phyloP scores from a whole-genome alignment of 2,329 filamentous ascomycete genomes.

The Helotiales sp. region DNA sequence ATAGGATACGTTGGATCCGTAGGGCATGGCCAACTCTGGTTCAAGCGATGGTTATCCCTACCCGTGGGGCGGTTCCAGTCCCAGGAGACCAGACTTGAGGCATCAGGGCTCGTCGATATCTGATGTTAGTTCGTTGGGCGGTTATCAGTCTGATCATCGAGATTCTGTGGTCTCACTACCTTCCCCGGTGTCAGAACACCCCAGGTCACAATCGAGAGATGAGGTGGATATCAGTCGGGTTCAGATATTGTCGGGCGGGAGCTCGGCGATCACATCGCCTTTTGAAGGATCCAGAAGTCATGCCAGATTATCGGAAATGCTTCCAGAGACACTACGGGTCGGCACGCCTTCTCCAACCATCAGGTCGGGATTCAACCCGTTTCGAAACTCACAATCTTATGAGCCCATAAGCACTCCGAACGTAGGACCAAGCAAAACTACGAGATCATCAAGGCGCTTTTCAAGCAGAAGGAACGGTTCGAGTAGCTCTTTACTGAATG shows the following conservation, averaged over 20 bases:
- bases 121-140: constrained; percentile 28
- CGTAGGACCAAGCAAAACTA: constrained; percentile 21
- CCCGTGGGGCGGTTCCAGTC: constrained; percentile 25
- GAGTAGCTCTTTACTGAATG: constrained; percentile 29
- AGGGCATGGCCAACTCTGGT: constrained; percentile 35
- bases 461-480: constrained; percentile 29
- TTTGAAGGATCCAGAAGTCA: constrained; percentile 12
- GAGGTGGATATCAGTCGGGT: constrained; percentile 38
- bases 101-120: constrained; percentile 30
- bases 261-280: constrained; percentile 22
- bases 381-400: constrained; percentile 32
- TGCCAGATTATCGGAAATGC: constrained; percentile 18
- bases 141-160: constrained; percentile 25
- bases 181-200: constrained; percentile 20
- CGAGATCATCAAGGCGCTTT: constrained; percentile 24
- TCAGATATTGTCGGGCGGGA: constrained; percentile 25
- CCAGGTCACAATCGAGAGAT: constrained; percentile 27
- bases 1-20: not conserved
- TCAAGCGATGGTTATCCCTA: constrained; percentile 29
- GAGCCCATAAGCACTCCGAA: constrained; percentile 29
- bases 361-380: constrained; percentile 30
- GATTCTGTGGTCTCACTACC: constrained; percentile 33
- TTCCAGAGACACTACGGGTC: constrained; percentile 32
- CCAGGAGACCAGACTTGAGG: constrained; percentile 22
- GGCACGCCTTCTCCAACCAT: constrained; percentile 32